phyloP scores from a whole-genome alignment of 345 rosid genomes.

The Camelina sativa region DNA sequence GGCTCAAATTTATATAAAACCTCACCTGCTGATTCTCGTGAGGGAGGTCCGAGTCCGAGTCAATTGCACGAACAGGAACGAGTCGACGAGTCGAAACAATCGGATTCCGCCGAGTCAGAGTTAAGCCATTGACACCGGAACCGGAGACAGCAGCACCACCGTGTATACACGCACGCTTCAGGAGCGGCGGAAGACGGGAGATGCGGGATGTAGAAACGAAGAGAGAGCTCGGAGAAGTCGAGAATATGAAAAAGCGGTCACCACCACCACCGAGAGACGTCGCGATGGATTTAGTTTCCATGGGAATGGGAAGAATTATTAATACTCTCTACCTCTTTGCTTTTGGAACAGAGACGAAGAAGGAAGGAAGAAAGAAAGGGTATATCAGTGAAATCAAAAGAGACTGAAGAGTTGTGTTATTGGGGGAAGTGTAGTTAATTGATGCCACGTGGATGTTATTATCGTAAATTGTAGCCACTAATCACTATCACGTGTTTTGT shows the following conservation, averaged over 20 bases:
- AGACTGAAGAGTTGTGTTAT: background rate
- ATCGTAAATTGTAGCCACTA: constrained; percentile 24
- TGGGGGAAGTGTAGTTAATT: background rate
- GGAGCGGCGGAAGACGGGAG: constrained; percentile 7
- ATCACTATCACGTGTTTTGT: constrained; percentile 37
- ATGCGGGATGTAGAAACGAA: constrained; percentile 21
- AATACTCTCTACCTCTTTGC: background rate
- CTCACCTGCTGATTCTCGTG: constrained; percentile 57
- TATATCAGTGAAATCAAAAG: constrained; percentile 21
- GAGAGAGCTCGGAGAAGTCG: constrained; percentile 32
- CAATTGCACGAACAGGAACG: constrained; percentile 49
- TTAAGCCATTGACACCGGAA: constrained; percentile 9
- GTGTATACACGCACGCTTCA: constrained; percentile 26
- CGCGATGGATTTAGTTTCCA: constrained; percentile 50
- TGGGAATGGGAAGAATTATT: constrained; percentile 31
- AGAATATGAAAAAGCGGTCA: constrained; percentile 12
- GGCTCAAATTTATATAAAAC: background rate
- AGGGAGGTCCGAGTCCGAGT: constrained; percentile 69
- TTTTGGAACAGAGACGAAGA: constrained; percentile 1
- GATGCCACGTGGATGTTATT: constrained; percentile 40
- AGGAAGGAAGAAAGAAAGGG: background rate
- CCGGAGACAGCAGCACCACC: background rate
- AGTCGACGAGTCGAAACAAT: constrained; percentile 48
- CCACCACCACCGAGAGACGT: constrained; percentile 5
- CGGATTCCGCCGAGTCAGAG: constrained; percentile 35